A percentile compares a stretch with the other conserved stretches of the same genome.
Conservation (phyloP, 1,284 basidiomycete species). For the Sporisorium iseilematis-ciliati region DNA sequence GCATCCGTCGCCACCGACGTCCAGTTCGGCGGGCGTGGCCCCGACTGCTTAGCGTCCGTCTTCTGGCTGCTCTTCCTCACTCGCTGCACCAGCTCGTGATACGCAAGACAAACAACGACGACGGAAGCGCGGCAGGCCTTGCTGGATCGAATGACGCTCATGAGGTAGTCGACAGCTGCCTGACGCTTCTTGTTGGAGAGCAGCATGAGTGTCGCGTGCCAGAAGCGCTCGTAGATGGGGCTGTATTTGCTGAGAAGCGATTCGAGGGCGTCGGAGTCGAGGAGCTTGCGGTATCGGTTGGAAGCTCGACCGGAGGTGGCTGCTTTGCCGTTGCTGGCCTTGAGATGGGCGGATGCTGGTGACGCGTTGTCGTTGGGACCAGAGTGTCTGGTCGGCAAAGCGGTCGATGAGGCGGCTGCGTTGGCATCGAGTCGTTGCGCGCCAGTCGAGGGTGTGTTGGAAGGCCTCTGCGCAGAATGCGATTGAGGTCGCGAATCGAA, state of each 20-base stretch:
- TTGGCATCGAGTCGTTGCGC: background rate
- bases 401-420: background rate
- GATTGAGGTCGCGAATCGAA: background rate
- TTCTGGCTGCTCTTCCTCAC: constrained; percentile 26
- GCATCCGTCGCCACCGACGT: constrained; percentile 33
- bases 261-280: constrained; percentile 52
- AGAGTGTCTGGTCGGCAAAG: background rate
- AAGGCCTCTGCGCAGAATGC: constrained; percentile 1
- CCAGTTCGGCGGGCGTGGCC: constrained; percentile 22
- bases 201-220: constrained; percentile 49
- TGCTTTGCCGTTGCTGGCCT: constrained; percentile 14
- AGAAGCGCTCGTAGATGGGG: constrained; percentile 54
- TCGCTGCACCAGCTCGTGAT: constrained; percentile 51
- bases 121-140: constrained; percentile 53
- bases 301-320: constrained; percentile 19
- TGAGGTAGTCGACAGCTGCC: constrained; percentile 48
- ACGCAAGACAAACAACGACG: constrained; percentile 54
- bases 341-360: constrained; percentile 1
- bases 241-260: constrained; percentile 55
- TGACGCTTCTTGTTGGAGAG: constrained; percentile 42
- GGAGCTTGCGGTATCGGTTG: constrained; percentile 42
- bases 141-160: constrained; percentile 43
- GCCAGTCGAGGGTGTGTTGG: constrained; percentile 3
- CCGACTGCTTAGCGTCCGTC: constrained; percentile 7
- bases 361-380: background rate